phyloP scores from a whole-genome alignment of 2,329 filamentous ascomycete genomes.

The Hymenoscyphus fructigenus region DNA sequence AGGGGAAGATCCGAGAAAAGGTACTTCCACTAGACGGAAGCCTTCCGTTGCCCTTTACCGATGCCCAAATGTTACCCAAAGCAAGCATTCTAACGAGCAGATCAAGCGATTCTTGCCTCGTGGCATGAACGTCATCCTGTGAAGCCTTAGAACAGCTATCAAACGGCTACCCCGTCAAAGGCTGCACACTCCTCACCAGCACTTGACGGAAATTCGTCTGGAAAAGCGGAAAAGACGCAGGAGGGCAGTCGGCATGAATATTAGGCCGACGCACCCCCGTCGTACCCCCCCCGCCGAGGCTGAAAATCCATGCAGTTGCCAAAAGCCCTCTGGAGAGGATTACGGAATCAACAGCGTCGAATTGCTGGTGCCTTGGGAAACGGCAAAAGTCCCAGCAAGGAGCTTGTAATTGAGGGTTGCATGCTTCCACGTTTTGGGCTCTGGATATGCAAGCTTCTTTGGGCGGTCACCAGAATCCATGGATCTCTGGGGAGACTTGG shows the following conservation, averaged over 20 bases:
- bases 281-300: neutral
- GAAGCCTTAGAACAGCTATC: conserved; percentile 6
- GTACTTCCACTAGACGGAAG: neutral
- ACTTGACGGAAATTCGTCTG: too few relatives aligned
- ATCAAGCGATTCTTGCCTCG: conserved; percentile 14
- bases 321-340: conserved; percentile 5
- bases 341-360: conserved; percentile 18
- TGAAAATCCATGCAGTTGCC: neutral
- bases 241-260: conserved; percentile 21
- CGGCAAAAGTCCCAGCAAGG: neutral
- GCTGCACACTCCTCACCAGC: too few relatives aligned
- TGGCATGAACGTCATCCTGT: conserved; percentile 18
- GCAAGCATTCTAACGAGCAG: neutral
- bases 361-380: conserved; percentile 21
- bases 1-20: neutral
- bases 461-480: neutral
- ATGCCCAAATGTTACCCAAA: neutral
- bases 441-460: neutral
- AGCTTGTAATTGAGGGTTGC: neutral
- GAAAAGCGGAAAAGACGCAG: too few relatives aligned
- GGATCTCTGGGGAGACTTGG: neutral
- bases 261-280: conserved; percentile 17
- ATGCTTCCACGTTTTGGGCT: neutral
- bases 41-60: neutral
- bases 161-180: neutral